Percentiles rank a stretch among this genome's conserved stretches.
phyloP scores from a whole-genome alignment of 306 rosid species.

The Vicia sativa region DNA sequence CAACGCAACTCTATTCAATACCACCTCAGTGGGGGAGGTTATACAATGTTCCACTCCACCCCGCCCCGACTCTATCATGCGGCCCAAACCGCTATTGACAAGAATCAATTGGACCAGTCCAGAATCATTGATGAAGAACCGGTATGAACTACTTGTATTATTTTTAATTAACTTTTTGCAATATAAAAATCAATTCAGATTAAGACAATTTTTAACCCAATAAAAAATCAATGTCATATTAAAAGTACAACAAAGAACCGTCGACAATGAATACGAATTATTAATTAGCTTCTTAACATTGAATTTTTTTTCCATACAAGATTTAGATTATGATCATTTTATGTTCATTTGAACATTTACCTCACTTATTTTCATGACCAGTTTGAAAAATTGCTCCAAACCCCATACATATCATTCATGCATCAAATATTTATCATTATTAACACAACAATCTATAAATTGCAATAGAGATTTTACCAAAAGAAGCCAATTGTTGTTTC shows the following conservation, averaged over 20 bases:
- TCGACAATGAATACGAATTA: background rate
- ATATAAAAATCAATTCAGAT: background rate
- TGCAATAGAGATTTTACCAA: constrained; percentile 55
- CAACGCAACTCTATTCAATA: background rate
- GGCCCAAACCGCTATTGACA: background rate
- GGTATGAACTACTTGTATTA: background rate
- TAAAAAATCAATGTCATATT: constrained; percentile 5
- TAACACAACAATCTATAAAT: constrained; percentile 23
- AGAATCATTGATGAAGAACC: background rate
- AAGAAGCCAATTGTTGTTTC: constrained; percentile 82
- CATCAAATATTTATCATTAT: constrained; percentile 24
- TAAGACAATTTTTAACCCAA: constrained; percentile 4
- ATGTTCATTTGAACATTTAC: constrained; percentile 3
- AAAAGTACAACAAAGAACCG: background rate
- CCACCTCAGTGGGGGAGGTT: background rate
- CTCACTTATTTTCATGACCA: background rate
- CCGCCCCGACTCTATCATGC: background rate
- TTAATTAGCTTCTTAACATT: background rate
- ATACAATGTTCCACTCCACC: background rate
- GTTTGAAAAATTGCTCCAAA: constrained; percentile 19
- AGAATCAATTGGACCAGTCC: background rate
- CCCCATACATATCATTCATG: constrained; percentile 13
- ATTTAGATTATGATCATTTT: background rate
- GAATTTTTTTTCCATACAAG: background rate
- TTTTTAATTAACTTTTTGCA: background rate